Evolutionary conservation across 768 basidiomycete genomes (phyloP).

Genomic region (Boletus rufocinnamomeus): DNA sequence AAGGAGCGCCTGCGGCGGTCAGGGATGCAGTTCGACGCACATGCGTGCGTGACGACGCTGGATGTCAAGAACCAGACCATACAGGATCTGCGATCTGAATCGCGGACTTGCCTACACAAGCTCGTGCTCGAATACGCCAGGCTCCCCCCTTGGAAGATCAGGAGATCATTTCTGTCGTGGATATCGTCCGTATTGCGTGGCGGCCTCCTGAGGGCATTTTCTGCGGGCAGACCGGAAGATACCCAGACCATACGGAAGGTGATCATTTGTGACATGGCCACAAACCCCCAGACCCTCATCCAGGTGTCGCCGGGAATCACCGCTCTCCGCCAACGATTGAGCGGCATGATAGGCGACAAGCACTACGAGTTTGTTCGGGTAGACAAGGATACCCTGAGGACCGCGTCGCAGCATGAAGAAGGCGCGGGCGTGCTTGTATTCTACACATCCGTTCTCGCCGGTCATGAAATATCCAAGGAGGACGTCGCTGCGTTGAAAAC

Average conservation of each 20-base stretch:
- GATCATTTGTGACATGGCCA: background rate
- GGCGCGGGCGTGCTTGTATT: background rate
- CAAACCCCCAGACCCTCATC: background rate
- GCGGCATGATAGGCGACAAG: background rate
- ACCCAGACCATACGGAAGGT: slow-evolving; percentile 1
- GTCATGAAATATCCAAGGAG: too few relatives aligned
- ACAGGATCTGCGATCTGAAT: background rate
- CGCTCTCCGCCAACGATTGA: background rate
- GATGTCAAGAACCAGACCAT: background rate
- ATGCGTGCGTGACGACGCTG: slow-evolving; percentile 14
- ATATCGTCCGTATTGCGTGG: background rate
- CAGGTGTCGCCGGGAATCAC: background rate
- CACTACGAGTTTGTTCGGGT: slow-evolving; percentile 1
- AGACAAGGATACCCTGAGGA: background rate
- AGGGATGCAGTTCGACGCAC: slow-evolving; percentile 33
- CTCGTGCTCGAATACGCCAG: background rate
- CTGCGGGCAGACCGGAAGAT: background rate
- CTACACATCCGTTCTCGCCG: background rate
- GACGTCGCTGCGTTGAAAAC: too few relatives aligned
- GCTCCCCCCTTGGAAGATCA: slow-evolving; percentile 1
- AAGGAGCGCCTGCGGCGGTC: slow-evolving; percentile 21
- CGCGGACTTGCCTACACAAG: background rate
- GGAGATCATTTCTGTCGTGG: background rate
- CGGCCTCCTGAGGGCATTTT: background rate
- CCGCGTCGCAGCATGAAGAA: background rate